Percentiles rank a stretch among this genome's conserved stretches.
phyloP scores from a whole-genome alignment of 352 stramenopile genomes.

The Globisporangium radiosum region DNA sequence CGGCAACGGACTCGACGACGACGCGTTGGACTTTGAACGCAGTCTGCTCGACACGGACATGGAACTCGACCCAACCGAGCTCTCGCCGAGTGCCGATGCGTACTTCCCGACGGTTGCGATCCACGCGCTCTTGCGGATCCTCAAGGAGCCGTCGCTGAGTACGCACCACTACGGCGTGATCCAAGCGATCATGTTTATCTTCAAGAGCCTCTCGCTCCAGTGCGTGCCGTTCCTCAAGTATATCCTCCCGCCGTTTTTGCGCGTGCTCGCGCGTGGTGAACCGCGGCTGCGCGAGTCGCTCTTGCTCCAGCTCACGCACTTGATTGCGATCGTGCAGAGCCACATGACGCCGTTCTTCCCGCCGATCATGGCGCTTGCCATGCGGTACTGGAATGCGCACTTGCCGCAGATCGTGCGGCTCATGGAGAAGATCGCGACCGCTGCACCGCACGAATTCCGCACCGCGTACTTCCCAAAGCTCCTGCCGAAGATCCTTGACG shows the following conservation, averaged over 20 bases:
- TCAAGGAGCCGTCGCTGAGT: constrained; percentile 93
- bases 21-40: constrained; percentile 66
- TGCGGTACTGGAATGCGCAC: constrained; percentile 96
- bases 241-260: constrained; percentile 96
- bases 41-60: constrained; percentile 53
- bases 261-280: constrained; percentile 89
- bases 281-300: constrained; percentile 92
- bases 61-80: constrained; percentile 55
- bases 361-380: constrained; percentile 94
- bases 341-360: constrained; percentile 96
- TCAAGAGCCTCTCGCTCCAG: constrained; percentile 93
- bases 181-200: constrained; percentile 99
- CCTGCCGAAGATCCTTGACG: constrained; percentile 83
- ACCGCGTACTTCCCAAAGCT: constrained; percentile 84
- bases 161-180: constrained; percentile 96
- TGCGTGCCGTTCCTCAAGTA: constrained; percentile 96
- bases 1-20: constrained; percentile 14
- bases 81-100: constrained; percentile 80
- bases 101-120: constrained; percentile 98
- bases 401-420: constrained; percentile 94
- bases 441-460: constrained; percentile 71
- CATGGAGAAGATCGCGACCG: constrained; percentile 87
- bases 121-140: constrained; percentile 93
- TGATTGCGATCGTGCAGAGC: constrained; percentile 94
- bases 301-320: constrained; percentile 93